Conservation (phyloP, 2,329 filamentous ascomycete genomes). For the Phialocephala sp. region DNA sequence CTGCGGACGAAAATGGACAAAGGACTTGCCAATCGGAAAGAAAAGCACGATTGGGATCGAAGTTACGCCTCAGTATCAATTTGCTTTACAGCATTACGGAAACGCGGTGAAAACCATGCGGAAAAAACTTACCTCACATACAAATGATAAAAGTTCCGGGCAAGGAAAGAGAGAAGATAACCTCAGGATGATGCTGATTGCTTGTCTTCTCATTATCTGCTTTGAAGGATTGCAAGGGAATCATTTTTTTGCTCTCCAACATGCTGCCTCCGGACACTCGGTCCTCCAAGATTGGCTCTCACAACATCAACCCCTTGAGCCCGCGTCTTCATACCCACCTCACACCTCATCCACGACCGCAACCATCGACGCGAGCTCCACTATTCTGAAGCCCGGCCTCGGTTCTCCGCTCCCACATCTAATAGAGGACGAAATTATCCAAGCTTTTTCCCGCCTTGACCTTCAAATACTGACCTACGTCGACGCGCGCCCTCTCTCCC, state of each 20-base stretch:
- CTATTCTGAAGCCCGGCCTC: not conserved
- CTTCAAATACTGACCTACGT: slow-evolving; percentile 24
- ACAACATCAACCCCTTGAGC: not conserved
- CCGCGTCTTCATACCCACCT: not conserved
- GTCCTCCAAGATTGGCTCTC: not conserved
- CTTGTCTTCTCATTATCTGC: not conserved
- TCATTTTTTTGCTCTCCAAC: not conserved
- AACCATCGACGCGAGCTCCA: not conserved
- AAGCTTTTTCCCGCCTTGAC: slow-evolving; percentile 22
- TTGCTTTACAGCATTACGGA: slow-evolving; percentile 21
- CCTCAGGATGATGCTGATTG: not conserved
- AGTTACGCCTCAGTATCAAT: slow-evolving; percentile 2
- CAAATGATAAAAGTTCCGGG: not conserved
- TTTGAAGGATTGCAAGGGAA: not conserved
- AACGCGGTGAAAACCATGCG: slow-evolving; percentile 15
- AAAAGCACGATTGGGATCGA: not conserved
- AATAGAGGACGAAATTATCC: slow-evolving; percentile 26
- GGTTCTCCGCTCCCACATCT: not conserved
- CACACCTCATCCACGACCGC: not conserved
- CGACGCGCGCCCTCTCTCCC: slow-evolving; percentile 13
- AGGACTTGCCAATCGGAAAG: not conserved
- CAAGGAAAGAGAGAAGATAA: not conserved
- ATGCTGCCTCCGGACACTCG: not conserved
- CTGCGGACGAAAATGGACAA: slow-evolving; percentile 13
- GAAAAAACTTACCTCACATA: not conserved